Evolutionary conservation across 371 early-diverging fungal species (phyloP), one percentile per base, ranked within the genome.

Genomic region (Rhizopus microsporus): DNA sequence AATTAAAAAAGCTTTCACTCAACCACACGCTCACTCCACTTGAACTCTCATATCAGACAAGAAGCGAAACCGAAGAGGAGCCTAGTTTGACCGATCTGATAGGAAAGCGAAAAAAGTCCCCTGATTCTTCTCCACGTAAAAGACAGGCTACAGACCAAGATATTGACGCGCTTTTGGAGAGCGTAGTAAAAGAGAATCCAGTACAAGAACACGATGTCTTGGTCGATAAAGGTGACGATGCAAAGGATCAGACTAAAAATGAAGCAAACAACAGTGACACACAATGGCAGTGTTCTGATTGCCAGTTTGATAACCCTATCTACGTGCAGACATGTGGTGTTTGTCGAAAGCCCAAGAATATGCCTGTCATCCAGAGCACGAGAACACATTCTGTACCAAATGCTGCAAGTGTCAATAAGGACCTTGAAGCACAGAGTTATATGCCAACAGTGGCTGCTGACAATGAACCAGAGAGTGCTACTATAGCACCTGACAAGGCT

Each of bases 241-340:
- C 7, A 31, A 33, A 33, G 30, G 4, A 23, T 31, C 5, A n/a
- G 29, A 48, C 33, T 29, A 34, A 30, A 23, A 30, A 17, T 44
- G 17, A 38, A 15, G 49, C 3, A 13, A 17, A 17, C 29, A 38
- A 52, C 17, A 10, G 13, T 12, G 35, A 23, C 7, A 8, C 7
- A 17, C 39, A 51, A 33, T 67, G 68, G 68, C 12, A 52, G 48
- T 67, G 68, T 17, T 13, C 33, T 13, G 16, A 57, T 13, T 67
- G 68, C 30, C 31, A 49, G 5, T 63, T 53, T 38, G 5, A 12
- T 12, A 63, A 67, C 12, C 13, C 23, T 37, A 12, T 23, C 4
- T 48, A 42, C 16, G 15, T 63, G 5, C 57, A 52, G 39, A 50
- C 54, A 13, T 68, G 68, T 37, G 60, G 56, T 7, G 16, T 63